Percentiles rank a stretch among this genome's conserved stretches.
phyloP scores from a whole-genome alignment of 176 grass and related monocot genomes.

The Panicum miliaceum region DNA sequence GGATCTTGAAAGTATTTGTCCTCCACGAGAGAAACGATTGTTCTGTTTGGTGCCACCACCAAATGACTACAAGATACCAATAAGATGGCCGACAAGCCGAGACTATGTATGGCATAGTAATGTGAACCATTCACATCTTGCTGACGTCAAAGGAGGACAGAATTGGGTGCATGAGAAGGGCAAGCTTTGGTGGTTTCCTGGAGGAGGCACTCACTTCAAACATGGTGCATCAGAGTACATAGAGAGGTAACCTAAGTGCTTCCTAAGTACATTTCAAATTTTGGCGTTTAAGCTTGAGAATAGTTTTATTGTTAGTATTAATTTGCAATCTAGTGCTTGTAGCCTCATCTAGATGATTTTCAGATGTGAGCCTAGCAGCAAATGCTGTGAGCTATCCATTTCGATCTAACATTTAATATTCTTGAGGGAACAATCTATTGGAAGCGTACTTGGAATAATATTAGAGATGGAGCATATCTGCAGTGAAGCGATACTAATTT shows the following conservation, averaged over 20 bases:
- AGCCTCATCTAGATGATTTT: conserved; percentile 10
- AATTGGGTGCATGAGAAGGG: conserved; percentile 97
- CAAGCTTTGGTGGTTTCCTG: conserved; percentile 96
- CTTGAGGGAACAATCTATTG: neutral
- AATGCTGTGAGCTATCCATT: neutral
- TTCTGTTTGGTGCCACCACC: conserved; percentile 92
- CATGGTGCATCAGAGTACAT: conserved; percentile 91
- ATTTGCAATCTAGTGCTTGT: conserved; percentile 22
- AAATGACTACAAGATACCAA: conserved; percentile 83
- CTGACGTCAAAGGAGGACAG: conserved; percentile 93
- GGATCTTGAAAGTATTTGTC: conserved; percentile 84
- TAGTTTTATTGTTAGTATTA: neutral
- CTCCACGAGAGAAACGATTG: conserved; percentile 53
- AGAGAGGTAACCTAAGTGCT: conserved; percentile 64
- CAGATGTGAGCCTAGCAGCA: conserved; percentile 8
- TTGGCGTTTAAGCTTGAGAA: neutral
- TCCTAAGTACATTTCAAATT: neutral
- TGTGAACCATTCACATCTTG: conserved; percentile 91
- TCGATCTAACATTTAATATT: neutral
- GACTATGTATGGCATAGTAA: conserved; percentile 96
- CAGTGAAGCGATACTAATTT: conserved; percentile 8
- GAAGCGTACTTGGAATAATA: conserved; percentile 14
- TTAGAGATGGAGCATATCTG: neutral
- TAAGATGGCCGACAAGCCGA: conserved; percentile 85
- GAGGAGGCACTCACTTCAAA: conserved; percentile 97